Evolutionary conservation across 208 protist species (phyloP), one percentile per base, ranked within the genome.

Genomic region (Leishmania braziliensis): DNA sequence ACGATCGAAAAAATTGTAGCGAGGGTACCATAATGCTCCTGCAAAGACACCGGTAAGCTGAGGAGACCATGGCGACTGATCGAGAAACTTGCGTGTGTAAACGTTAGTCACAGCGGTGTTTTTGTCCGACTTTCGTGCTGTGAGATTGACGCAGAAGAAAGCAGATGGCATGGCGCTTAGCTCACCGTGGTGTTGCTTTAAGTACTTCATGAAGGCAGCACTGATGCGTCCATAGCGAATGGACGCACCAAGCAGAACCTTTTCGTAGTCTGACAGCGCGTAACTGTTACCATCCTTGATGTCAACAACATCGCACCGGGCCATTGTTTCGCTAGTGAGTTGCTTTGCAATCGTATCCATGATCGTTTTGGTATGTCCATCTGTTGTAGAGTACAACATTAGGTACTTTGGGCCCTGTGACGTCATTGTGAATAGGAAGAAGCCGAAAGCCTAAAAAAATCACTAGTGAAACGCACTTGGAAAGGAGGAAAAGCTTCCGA

Each of bases 1-100:
- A 39, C 83, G 78, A 65, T 86, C 83, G 20, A 77, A 86, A 48
- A 83, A 36, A n/a, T 71, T 79, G 70, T 86, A 86, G 48, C 53
- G 80, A 33, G 83, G 83, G 39, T 86, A 86, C 58, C 68, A 79
- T 54, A 86, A 43, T 14, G 83, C 83, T 4, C 83, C 83, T 6
- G 83, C 83, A 72, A 86, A 86, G 6, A 86, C 83, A 0, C 60
- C 79, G 26, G 46, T 33, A 33, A 83, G 50, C 26, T 56, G 51
- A 16, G 83, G 83, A 56, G 63, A 36, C 80, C 83, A 86, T 23
- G 83, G 73, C 9, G 71, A 80, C 43, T 29, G 29, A 29, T n/a
- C 18, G 18, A 86, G 60, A 53, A 81, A 86, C 68, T 83, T 83
- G 20, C 79, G 78, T 16, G 65, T 75, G 43, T 86, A 86, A 16